These are phyloP conservation scores for Alternaria triticimaculans DNA, from an alignment of 2,329 filamentous ascomycete genomes.

Conservation along the genomic window DNA sequence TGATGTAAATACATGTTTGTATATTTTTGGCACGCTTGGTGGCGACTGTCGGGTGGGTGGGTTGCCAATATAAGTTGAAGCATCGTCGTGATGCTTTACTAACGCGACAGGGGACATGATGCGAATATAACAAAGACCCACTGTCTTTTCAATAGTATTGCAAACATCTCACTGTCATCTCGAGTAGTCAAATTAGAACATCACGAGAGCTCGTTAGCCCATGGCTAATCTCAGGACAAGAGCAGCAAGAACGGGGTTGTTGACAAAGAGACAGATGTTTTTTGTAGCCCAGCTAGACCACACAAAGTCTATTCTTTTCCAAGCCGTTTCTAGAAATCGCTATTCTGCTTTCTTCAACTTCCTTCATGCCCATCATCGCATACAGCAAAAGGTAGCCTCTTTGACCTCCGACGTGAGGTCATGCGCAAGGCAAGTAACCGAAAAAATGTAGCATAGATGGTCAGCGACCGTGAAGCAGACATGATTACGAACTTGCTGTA, in stretches of 20 bases:
- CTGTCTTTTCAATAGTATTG: not conserved
- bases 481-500: not conserved
- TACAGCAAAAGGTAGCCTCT: not conserved
- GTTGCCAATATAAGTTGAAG: not conserved
- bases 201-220: not conserved
- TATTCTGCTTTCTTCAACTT: not conserved
- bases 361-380: not conserved
- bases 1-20: not conserved
- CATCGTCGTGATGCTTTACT: not conserved
- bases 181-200: not conserved
- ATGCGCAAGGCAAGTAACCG: not conserved
- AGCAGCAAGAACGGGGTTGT: not conserved
- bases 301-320: not conserved
- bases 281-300: not conserved
- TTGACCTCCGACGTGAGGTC: accelerated
- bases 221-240: not conserved
- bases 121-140: not conserved
- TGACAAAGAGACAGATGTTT: not conserved
- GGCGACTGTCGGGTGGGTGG: too few relatives aligned
- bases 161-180: accelerated
- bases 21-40: not conserved
- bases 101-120: not conserved
- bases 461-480: not conserved
- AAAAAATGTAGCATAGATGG: not conserved
- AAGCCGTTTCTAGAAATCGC: not conserved